Evolutionary conservation across 2,329 filamentous ascomycete species (phyloP).

Genomic region (Scolecobasidium constrictum): DNA sequence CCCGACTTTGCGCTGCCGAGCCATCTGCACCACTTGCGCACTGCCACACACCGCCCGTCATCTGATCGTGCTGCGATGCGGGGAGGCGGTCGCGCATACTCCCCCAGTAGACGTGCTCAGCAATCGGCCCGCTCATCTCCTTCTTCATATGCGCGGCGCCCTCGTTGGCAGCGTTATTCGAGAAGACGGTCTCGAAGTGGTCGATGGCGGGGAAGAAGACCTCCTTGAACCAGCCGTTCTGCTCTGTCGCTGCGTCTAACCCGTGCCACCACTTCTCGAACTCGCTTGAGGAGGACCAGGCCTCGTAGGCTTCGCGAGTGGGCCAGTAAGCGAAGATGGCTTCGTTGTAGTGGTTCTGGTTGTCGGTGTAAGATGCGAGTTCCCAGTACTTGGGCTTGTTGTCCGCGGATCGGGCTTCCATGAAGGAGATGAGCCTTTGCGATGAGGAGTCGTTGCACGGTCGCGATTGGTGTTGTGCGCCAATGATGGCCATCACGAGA

Average conservation of each 20-base stretch:
- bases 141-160: constrained; percentile 31
- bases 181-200: constrained; percentile 34
- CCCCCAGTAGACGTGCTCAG: constrained; percentile 37
- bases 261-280: constrained; percentile 31
- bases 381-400: background rate
- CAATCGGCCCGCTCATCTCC: constrained; percentile 24
- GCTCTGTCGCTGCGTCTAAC: constrained; percentile 15
- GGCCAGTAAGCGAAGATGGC: constrained; percentile 30
- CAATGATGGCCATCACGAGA: background rate
- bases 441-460: background rate
- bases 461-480: background rate
- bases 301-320: constrained; percentile 17
- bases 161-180: constrained; percentile 25
- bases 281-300: constrained; percentile 24
- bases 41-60: constrained; percentile 14
- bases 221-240: constrained; percentile 33
- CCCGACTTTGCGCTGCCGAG: background rate
- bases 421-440: background rate
- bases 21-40: background rate
- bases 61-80: constrained; percentile 24
- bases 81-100: constrained; percentile 35
- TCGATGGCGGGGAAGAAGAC: constrained; percentile 31
- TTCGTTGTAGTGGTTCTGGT: constrained; percentile 23
- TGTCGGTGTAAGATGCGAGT: constrained; percentile 15
- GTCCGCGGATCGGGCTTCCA: background rate